These are phyloP conservation scores for Magnusiomyces magnusii DNA, from an alignment of 1,139 yeast species.

Conservation along the genomic window DNA sequence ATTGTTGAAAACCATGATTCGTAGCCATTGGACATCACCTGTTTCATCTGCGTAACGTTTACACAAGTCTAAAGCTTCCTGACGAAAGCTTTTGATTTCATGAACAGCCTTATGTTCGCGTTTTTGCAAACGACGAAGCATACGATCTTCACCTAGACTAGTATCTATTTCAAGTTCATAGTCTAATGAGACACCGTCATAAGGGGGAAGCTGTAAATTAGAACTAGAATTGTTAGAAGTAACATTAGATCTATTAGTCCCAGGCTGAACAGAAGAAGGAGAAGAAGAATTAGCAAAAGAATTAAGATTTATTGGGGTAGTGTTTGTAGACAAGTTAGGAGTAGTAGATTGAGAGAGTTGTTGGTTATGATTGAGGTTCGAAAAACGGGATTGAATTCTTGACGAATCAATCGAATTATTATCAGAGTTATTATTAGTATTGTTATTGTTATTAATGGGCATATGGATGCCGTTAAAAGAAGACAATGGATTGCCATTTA, in stretches of 20 bases:
- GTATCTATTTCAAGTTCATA: neutral
- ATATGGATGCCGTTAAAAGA: neutral
- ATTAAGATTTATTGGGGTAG: neutral
- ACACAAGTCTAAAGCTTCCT: neutral
- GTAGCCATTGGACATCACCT: neutral
- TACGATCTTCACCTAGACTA: neutral
- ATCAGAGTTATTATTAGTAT: neutral
- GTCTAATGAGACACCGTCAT: neutral
- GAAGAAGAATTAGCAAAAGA: neutral
- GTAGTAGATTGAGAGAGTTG: neutral
- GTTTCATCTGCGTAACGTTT: neutral
- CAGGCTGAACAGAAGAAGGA: neutral
- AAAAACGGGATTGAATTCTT: neutral
- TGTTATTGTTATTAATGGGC: neutral
- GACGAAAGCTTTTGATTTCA: slow-evolving; percentile 1
- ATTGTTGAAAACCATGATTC: neutral
- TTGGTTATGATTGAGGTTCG: neutral
- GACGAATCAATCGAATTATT: neutral
- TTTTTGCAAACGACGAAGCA: slow-evolving; percentile 5
- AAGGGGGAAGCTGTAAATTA: neutral
- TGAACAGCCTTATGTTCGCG: neutral
- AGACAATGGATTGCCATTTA: neutral
- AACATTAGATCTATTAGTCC: neutral
- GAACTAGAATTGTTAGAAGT: neutral
- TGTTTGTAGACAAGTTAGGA: neutral